phyloP scores from a whole-genome alignment of 2,329 filamentous ascomycete species.

The Fusarium poae region DNA sequence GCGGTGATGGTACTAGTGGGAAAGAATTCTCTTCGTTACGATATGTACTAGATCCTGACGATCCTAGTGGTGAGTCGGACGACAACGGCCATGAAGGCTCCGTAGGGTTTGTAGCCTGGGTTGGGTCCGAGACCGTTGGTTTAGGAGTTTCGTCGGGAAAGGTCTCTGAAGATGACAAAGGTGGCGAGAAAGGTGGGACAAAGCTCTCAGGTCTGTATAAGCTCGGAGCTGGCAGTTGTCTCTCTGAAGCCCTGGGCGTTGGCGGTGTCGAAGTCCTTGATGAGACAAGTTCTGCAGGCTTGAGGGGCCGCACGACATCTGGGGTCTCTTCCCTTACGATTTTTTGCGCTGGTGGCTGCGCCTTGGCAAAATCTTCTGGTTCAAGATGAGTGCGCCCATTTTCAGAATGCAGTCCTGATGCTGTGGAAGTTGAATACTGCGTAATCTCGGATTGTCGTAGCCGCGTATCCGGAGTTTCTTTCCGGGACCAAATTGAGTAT shows the following conservation, averaged over 20 bases:
- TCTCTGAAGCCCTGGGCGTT: slow-evolving; percentile 20
- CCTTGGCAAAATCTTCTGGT: slow-evolving; percentile 27
- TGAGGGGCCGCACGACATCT: slow-evolving; percentile 18
- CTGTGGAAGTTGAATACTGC: slow-evolving; percentile 33
- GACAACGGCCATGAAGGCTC: slow-evolving; percentile 30
- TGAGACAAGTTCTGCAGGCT: slow-evolving; percentile 15
- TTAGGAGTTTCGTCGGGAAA: neutral
- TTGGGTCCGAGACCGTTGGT: neutral
- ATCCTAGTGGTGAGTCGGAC: slow-evolving; percentile 24
- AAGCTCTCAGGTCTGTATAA: slow-evolving; percentile 20
- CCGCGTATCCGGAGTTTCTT: slow-evolving; percentile 23
- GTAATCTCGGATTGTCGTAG: slow-evolving; percentile 23
- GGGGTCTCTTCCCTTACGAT: slow-evolving; percentile 22
- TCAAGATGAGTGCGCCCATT: slow-evolving; percentile 6
- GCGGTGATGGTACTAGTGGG: neutral
- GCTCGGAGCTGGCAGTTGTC: slow-evolving; percentile 16
- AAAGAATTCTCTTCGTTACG: slow-evolving; percentile 20
- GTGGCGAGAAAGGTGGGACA: slow-evolving; percentile 24
- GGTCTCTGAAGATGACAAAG: neutral
- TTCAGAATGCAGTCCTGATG: slow-evolving; percentile 30
- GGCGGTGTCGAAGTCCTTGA: slow-evolving; percentile 23
- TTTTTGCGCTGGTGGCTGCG: slow-evolving; percentile 12
- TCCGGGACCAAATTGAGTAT: slow-evolving; percentile 22
- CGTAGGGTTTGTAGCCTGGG: neutral
- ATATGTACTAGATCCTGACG: slow-evolving; percentile 30